Percentiles rank a stretch among this genome's conserved stretches.
phyloP scores from a whole-genome alignment of 345 rosid species.

The Moringa oleifera region DNA sequence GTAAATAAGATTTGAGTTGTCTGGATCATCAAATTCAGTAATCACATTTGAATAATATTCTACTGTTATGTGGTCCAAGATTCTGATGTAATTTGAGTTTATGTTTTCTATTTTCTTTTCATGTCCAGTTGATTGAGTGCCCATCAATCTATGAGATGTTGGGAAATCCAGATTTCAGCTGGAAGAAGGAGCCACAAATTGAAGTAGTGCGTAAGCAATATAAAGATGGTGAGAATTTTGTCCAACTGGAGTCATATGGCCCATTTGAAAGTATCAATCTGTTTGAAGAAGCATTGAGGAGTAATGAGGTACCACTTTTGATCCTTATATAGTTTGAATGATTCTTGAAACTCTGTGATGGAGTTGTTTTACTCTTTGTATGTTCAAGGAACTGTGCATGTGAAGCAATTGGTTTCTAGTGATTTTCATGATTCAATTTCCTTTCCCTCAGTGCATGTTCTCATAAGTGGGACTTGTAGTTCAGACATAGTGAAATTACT shows the following conservation, averaged over 20 bases:
- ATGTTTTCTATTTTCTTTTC: slow-evolving; percentile 3
- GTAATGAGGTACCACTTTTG: slow-evolving; percentile 56
- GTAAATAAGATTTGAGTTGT: too few relatives aligned
- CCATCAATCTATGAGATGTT: slow-evolving; percentile 92
- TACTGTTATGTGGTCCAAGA: background rate
- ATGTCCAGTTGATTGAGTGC: slow-evolving; percentile 66
- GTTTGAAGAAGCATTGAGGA: slow-evolving; percentile 62
- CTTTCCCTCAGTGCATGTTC: too few relatives aligned
- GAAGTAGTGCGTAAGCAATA: slow-evolving; percentile 62
- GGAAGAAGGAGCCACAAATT: slow-evolving; percentile 65
- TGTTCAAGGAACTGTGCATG: too few relatives aligned
- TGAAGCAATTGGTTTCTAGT: too few relatives aligned
- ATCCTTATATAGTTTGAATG: too few relatives aligned
- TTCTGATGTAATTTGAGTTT: background rate
- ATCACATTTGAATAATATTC: background rate
- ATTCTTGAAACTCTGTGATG: background rate
- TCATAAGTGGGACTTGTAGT: too few relatives aligned
- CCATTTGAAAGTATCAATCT: slow-evolving; percentile 43
- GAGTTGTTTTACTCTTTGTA: background rate
- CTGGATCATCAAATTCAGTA: background rate
- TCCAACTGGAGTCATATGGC: slow-evolving; percentile 52
- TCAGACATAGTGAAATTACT: too few relatives aligned
- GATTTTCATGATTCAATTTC: too few relatives aligned
- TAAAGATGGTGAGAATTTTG: slow-evolving; percentile 36
- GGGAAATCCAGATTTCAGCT: slow-evolving; percentile 70